Conservation (phyloP, 495 filamentous ascomycete genomes). For the Talaromyces thailandensis region DNA sequence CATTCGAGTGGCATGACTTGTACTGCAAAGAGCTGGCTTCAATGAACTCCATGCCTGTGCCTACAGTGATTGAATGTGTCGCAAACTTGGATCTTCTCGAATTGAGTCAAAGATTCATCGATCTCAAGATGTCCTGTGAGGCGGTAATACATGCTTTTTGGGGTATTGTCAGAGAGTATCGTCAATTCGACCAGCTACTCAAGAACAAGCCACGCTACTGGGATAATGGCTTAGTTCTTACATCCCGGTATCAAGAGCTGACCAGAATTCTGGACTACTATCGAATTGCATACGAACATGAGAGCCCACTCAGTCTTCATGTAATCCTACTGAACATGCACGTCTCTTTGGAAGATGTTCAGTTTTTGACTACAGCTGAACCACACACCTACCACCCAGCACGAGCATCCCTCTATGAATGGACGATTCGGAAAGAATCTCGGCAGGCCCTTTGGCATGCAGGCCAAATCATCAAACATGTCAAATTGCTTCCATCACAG, state of each 20-base stretch:
- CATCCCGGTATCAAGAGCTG: constrained; percentile 44
- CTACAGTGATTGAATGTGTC: constrained; percentile 42
- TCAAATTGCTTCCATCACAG: constrained; percentile 34
- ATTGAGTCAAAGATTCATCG: constrained; percentile 30
- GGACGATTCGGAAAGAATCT: constrained; percentile 41
- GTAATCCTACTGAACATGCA: constrained; percentile 50
- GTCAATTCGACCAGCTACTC: constrained; percentile 43
- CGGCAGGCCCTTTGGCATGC: constrained; percentile 54
- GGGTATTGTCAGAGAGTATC: constrained; percentile 50
- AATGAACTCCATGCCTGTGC: constrained; percentile 23
- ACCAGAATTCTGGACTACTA: constrained; percentile 32
- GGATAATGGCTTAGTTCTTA: constrained; percentile 36
- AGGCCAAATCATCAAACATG: constrained; percentile 49
- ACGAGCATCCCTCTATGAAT: constrained; percentile 16
- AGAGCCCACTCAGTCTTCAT: constrained; percentile 40
- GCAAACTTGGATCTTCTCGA: constrained; percentile 39
- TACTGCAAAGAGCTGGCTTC: constrained; percentile 24
- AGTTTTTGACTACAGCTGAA: constrained; percentile 45
- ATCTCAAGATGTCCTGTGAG: constrained; percentile 39
- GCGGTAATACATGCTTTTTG: constrained; percentile 50
- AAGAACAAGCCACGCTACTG: constrained; percentile 30
- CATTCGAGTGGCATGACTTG: constrained; percentile 46
- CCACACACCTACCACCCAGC: neutral
- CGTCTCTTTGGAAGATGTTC: constrained; percentile 54
- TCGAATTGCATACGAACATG: constrained; percentile 26